These are phyloP conservation scores for Zelopaecilomyces penicillatus DNA, from an alignment of 2,329 filamentous ascomycete species.

Conservation along the genomic window DNA sequence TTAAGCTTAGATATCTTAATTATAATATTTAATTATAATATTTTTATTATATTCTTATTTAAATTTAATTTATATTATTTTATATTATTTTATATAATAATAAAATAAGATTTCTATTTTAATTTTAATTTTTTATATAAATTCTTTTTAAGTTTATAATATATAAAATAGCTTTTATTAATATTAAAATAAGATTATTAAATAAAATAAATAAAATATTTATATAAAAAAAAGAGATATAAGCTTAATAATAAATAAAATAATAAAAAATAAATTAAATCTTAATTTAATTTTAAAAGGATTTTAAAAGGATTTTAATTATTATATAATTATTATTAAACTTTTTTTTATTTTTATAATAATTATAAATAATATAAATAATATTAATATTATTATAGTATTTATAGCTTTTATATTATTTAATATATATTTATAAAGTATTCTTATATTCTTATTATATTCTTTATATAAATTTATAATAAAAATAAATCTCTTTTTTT, in stretches of 20 bases:
- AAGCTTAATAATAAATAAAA: too few species aligned
- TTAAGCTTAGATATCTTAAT: slow-evolving; percentile 5
- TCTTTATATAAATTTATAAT: not conserved
- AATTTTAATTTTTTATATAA: too few species aligned
- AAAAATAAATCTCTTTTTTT: too few species aligned
- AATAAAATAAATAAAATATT: too few species aligned
- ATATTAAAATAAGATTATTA: not conserved
- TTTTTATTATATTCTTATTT: not conserved
- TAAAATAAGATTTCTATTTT: too few species aligned
- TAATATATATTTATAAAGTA: not conserved
- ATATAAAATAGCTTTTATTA: not conserved
- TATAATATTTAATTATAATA: too few species aligned
- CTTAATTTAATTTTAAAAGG: not conserved
- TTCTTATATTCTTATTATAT: not conserved
- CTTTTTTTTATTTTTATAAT: not conserved
- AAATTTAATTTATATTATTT: too few species aligned
- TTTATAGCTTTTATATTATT: not conserved
- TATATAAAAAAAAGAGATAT: too few species aligned
- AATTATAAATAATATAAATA: not conserved
- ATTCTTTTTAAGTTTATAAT: too few species aligned
- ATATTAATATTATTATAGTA: not conserved
- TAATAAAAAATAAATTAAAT: not conserved
- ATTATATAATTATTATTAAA: not conserved
- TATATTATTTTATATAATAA: too few species aligned
- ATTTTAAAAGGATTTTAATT: not conserved